A percentile compares a stretch with the other conserved stretches of the same genome.
Conservation (phyloP, 306 rosid species). For the Castanea mollissima region DNA sequence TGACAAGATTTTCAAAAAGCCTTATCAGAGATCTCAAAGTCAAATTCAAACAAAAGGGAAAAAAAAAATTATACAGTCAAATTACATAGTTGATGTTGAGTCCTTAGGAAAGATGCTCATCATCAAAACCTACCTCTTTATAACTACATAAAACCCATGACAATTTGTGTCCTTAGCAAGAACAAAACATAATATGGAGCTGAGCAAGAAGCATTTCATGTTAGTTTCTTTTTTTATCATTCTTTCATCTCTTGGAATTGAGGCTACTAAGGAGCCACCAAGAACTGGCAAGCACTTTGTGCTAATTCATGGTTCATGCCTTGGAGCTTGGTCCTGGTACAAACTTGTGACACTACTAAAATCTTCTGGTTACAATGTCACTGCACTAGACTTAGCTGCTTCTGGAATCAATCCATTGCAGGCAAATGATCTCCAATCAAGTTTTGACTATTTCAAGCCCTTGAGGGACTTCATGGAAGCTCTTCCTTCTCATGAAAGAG, state of each 20-base stretch:
- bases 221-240: neutral
- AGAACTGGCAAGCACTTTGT: slow-evolving; percentile 28
- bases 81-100: neutral
- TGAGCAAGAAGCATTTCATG: neutral
- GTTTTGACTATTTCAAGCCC: slow-evolving; percentile 34
- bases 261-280: neutral
- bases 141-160: neutral
- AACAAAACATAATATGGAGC: slow-evolving; percentile 3
- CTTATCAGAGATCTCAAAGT: too few relatives aligned
- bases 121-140: neutral
- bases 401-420: slow-evolving; percentile 23
- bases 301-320: slow-evolving; percentile 51
- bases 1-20: too few relatives aligned
- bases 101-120: neutral
- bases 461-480: slow-evolving; percentile 31
- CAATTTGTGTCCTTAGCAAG: neutral
- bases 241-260: neutral
- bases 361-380: slow-evolving; percentile 31
- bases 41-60: too few relatives aligned
- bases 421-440: slow-evolving; percentile 15
- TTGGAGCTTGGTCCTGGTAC: slow-evolving; percentile 58
- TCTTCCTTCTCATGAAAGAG: slow-evolving; percentile 15
- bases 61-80: too few relatives aligned
- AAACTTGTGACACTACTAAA: slow-evolving; percentile 24
- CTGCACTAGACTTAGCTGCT: slow-evolving; percentile 36